Evolutionary conservation across 352 stramenopile genomes (phyloP).

Genomic region (Pythium aphanidermatum): DNA sequence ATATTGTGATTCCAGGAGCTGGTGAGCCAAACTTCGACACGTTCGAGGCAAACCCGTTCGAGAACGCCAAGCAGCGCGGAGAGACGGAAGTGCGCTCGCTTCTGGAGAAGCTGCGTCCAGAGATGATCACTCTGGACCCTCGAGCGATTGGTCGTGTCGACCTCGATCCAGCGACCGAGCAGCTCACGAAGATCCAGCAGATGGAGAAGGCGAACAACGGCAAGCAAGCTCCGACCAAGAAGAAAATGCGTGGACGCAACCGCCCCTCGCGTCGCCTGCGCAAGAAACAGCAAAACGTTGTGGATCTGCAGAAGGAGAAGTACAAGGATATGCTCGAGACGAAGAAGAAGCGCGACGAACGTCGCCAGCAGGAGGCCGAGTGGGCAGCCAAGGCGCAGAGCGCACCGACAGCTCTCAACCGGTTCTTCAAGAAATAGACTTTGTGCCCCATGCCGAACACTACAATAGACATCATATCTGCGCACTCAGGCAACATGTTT

Average conservation of each 20-base stretch:
- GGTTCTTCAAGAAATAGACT: constrained; percentile 85
- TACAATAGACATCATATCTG: constrained; percentile 14
- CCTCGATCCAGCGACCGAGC: constrained; percentile 81
- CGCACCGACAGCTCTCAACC: constrained; percentile 73
- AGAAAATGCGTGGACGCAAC: constrained; percentile 97
- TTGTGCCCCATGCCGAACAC: background rate
- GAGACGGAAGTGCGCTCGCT: constrained; percentile 95
- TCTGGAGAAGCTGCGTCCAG: constrained; percentile 96
- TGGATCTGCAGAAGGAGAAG: constrained; percentile 92
- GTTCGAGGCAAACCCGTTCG: constrained; percentile 97
- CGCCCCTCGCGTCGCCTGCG: constrained; percentile 95
- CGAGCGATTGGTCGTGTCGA: constrained; percentile 92
- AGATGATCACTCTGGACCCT: constrained; percentile 98
- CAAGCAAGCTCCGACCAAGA: constrained; percentile 76
- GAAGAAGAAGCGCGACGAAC: constrained; percentile 69
- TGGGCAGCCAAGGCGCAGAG: constrained; percentile 75
- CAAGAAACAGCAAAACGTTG: constrained; percentile 98
- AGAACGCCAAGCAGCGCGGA: constrained; percentile 94
- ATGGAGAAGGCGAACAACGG: constrained; percentile 76
- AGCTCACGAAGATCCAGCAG: constrained; percentile 72
- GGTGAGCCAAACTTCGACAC: constrained; percentile 98
- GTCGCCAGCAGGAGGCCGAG: constrained; percentile 65
- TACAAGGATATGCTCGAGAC: constrained; percentile 80
- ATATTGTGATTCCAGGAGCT: constrained; percentile 93
- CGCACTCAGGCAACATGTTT: constrained; percentile 5